A percentile compares a stretch with the other conserved stretches of the same genome.
Evolutionary conservation across 164 flowering plant genomes (phyloP).

Genomic region (Vitis cinerea): DNA sequence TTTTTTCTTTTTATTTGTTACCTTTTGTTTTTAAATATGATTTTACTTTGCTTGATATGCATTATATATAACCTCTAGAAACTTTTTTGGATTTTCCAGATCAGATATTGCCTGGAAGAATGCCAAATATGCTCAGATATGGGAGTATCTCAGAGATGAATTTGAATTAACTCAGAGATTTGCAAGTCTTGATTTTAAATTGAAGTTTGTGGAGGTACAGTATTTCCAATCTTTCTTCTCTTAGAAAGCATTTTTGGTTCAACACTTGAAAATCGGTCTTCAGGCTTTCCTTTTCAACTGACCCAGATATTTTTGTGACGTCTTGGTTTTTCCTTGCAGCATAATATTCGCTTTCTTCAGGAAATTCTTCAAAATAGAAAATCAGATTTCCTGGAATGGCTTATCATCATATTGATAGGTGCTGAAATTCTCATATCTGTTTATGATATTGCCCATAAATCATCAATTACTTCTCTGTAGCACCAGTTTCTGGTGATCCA

Average conservation of each 20-base stretch:
- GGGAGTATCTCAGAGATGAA: slow-evolving; percentile 94
- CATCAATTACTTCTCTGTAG: slow-evolving; percentile 38
- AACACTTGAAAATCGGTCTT: not conserved
- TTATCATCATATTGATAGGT: slow-evolving; percentile 75
- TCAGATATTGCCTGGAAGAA: slow-evolving; percentile 96
- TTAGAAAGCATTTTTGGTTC: not conserved
- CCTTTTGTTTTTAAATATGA: too few species aligned
- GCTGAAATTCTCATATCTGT: slow-evolving; percentile 80
- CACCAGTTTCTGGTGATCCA: not conserved
- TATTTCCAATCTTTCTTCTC: not conserved
- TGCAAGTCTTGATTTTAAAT: slow-evolving; percentile 87
- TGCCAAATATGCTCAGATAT: slow-evolving; percentile 93
- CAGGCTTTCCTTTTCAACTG: not conserved
- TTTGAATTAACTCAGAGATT: slow-evolving; percentile 93
- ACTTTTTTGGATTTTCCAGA: slow-evolving; percentile 39
- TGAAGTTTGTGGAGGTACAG: slow-evolving; percentile 93
- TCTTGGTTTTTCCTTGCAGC: slow-evolving; percentile 50
- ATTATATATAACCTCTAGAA: not conserved
- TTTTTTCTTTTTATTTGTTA: too few species aligned
- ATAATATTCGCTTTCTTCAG: slow-evolving; percentile 85
- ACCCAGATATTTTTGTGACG: not conserved
- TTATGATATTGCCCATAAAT: slow-evolving; percentile 62
- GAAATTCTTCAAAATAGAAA: slow-evolving; percentile 93
- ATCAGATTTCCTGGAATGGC: slow-evolving; percentile 91
- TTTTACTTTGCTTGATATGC: not conserved